phyloP scores from a whole-genome alignment of 306 rosid species.

The Benincasa hispida region DNA sequence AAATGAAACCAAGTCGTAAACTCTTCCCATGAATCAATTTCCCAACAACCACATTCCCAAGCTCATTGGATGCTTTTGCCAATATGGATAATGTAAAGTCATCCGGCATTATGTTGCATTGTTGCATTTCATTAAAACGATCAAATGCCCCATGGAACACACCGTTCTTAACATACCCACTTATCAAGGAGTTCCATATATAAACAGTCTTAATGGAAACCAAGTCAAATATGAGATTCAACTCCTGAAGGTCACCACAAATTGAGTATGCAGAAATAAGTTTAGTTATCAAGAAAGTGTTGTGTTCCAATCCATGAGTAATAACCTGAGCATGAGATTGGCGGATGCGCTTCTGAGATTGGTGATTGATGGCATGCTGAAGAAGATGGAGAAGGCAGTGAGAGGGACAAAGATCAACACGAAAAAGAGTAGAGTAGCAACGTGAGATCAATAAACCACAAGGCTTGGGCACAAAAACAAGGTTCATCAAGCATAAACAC shows the following conservation, averaged over 20 bases:
- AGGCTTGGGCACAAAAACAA: slow-evolving; percentile 1
- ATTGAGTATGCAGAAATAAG: slow-evolving; percentile 61
- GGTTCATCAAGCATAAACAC: slow-evolving; percentile 14
- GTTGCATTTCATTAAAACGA: slow-evolving; percentile 40
- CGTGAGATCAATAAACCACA: slow-evolving; percentile 22
- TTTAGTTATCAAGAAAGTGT: slow-evolving; percentile 45
- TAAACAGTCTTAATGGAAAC: slow-evolving; percentile 24
- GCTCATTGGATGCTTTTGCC: slow-evolving; percentile 47
- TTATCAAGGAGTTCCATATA: slow-evolving; percentile 58
- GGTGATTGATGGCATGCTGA: slow-evolving; percentile 32
- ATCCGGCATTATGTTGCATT: slow-evolving; percentile 29
- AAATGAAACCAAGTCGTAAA: slow-evolving; percentile 32
- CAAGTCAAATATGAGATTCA: slow-evolving; percentile 38
- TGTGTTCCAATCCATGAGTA: slow-evolving; percentile 39
- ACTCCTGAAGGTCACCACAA: slow-evolving; percentile 14
- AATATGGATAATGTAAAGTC: slow-evolving; percentile 55
- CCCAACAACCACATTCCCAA: slow-evolving; percentile 31
- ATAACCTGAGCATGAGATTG: slow-evolving; percentile 58
- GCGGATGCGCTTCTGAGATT: slow-evolving; percentile 25
- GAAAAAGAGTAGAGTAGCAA: slow-evolving; percentile 30
- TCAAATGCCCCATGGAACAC: slow-evolving; percentile 23
- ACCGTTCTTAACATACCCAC: slow-evolving; percentile 35
- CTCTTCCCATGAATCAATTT: slow-evolving; percentile 57
- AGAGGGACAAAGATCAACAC: slow-evolving; percentile 7
- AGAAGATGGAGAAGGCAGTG: slow-evolving; percentile 23